A percentile compares a stretch with the other conserved stretches of the same genome.
These are phyloP conservation scores for Magnaporthiopsis poae DNA, from an alignment of 2,329 filamentous ascomycete genomes.

Conservation along the genomic window DNA sequence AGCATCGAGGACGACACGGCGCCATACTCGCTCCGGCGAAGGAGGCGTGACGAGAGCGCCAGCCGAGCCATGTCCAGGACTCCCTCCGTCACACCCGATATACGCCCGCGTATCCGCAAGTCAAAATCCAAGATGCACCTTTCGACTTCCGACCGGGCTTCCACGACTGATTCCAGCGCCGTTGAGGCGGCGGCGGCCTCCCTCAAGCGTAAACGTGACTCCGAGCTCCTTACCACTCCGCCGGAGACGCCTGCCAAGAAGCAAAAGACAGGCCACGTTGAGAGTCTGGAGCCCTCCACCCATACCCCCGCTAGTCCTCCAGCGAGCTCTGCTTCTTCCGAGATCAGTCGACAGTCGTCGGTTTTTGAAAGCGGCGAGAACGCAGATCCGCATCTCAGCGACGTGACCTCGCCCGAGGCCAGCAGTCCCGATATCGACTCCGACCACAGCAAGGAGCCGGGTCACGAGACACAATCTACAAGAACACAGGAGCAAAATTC, in stretches of 20 bases:
- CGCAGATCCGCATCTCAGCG: conserved; percentile 24
- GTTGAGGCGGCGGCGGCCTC: conserved; percentile 16
- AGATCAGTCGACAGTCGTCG: conserved; percentile 17
- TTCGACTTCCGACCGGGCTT: conserved; percentile 16
- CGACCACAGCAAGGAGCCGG: background rate
- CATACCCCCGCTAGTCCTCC: background rate
- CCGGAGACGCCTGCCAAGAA: conserved; percentile 47
- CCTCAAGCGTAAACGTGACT: conserved; percentile 33
- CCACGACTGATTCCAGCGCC: conserved; percentile 22
- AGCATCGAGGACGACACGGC: conserved; percentile 46
- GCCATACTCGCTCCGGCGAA: conserved; percentile 47
- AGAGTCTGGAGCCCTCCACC: background rate
- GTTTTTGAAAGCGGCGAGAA: conserved; percentile 22
- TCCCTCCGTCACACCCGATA: conserved; percentile 46
- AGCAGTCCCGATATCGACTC: background rate
- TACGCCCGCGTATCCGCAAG: conserved; percentile 41
- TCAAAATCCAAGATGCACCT: conserved; percentile 16
- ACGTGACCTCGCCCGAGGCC: conserved; percentile 39
- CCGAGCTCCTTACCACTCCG: conserved; percentile 39
- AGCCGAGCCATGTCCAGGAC: conserved; percentile 38
- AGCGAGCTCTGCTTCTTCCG: conserved; percentile 1
- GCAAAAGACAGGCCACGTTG: conserved; percentile 27
- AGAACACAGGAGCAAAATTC: conserved; percentile 29
- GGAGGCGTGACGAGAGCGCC: conserved; percentile 41
- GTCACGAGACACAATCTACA: background rate